These are phyloP conservation scores for Leucaena leucocephala DNA, from an alignment of 306 rosid genomes.

Conservation along the genomic window DNA sequence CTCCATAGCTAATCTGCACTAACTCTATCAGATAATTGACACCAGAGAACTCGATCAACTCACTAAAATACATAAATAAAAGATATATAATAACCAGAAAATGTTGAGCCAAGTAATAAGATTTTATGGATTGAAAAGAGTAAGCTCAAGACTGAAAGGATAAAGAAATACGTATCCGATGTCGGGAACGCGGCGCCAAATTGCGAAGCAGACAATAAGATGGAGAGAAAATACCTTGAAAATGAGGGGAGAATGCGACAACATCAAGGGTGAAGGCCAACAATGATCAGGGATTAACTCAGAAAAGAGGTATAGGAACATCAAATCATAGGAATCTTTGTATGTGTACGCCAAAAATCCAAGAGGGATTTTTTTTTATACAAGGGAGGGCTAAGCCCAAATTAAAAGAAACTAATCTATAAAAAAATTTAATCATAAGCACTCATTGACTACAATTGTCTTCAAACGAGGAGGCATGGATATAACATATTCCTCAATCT, in stretches of 20 bases:
- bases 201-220: conserved; percentile 28
- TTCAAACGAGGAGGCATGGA: too few species aligned
- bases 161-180: background rate
- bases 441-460: too few species aligned
- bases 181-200: background rate
- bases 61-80: background rate
- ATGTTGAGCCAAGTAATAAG: background rate
- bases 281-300: background rate
- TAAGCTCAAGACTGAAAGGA: background rate
- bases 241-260: background rate
- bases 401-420: too few species aligned
- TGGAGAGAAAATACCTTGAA: background rate
- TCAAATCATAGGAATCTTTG: background rate
- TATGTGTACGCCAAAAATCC: background rate
- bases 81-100: background rate
- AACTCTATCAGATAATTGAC: background rate
- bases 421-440: too few species aligned
- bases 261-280: background rate
- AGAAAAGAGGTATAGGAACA: background rate
- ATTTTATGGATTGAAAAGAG: background rate
- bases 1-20: too few species aligned
- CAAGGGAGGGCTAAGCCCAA: too few species aligned
- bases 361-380: too few species aligned
- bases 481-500: too few species aligned
- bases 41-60: background rate